phyloP scores from a whole-genome alignment of 2,329 filamentous ascomycete species.

The Fusarium kyushuense region DNA sequence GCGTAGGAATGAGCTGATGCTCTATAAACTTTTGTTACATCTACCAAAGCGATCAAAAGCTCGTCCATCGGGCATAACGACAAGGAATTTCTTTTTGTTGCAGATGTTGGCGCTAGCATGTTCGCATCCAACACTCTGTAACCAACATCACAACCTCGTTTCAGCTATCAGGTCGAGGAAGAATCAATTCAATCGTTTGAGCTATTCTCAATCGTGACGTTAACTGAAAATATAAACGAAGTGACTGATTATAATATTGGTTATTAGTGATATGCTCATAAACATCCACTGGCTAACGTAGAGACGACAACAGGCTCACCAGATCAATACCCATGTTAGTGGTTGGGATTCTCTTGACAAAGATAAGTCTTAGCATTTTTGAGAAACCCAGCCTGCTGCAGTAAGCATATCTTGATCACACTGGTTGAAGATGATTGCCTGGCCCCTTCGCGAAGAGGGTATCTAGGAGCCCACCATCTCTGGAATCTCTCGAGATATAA shows the following conservation, averaged over 20 bases:
- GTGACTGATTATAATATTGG: too few species aligned
- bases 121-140: not conserved
- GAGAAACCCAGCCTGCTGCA: conserved; percentile 17
- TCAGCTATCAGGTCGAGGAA: not conserved
- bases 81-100: not conserved
- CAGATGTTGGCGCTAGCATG: conserved; percentile 33
- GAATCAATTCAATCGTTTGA: not conserved
- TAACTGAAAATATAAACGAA: not conserved
- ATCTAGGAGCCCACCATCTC: not conserved
- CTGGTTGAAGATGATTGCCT: not conserved
- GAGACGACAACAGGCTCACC: not conserved
- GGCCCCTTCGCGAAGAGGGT: conserved; percentile 6
- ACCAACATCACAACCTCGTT: conserved; percentile 20
- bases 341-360: not conserved
- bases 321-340: not conserved
- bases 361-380: not conserved
- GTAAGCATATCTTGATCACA: not conserved
- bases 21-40: not conserved
- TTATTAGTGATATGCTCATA: not conserved
- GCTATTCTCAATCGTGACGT: not conserved
- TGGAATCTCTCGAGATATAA: not conserved
- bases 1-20: not conserved
- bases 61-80: not conserved
- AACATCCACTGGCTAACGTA: not conserved
- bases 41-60: not conserved